phyloP scores from a whole-genome alignment of 257 asterid species.

The Nyctanthes arbortristis region DNA sequence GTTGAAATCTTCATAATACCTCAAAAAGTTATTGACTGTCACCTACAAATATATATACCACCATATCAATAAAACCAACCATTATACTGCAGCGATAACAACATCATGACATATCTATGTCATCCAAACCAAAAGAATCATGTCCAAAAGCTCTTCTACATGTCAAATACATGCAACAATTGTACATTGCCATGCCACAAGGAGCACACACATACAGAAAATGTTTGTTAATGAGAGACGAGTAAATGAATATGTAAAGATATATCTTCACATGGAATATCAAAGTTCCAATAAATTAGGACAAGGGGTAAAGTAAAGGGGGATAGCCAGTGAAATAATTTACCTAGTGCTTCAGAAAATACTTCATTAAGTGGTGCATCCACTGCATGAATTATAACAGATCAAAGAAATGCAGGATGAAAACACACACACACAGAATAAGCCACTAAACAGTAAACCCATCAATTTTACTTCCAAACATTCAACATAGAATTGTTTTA shows the following conservation, averaged over 20 bases:
- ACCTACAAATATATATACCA: conserved; percentile 42
- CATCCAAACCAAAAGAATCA: conserved; percentile 5
- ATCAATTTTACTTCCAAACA: background rate
- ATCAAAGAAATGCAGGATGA: conserved; percentile 12
- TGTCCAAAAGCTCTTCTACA: background rate
- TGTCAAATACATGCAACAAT: background rate
- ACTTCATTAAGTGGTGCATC: background rate
- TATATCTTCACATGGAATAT: background rate
- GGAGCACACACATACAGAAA: background rate
- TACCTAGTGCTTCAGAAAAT: conserved; percentile 13
- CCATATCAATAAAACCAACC: conserved; percentile 14
- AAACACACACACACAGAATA: background rate
- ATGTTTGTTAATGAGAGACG: background rate
- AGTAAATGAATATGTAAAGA: background rate
- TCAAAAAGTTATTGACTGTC: conserved; percentile 54
- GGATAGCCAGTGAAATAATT: background rate
- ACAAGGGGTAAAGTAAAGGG: background rate
- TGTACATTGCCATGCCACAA: background rate
- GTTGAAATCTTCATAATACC: conserved; percentile 65
- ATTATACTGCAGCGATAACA: conserved; percentile 7
- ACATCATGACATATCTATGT: background rate
- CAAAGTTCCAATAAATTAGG: background rate
- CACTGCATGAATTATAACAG: background rate
- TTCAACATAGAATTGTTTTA: background rate
- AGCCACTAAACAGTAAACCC: background rate